phyloP scores from a whole-genome alignment of 2,329 filamentous ascomycete genomes.

The Onygenales sp. region DNA sequence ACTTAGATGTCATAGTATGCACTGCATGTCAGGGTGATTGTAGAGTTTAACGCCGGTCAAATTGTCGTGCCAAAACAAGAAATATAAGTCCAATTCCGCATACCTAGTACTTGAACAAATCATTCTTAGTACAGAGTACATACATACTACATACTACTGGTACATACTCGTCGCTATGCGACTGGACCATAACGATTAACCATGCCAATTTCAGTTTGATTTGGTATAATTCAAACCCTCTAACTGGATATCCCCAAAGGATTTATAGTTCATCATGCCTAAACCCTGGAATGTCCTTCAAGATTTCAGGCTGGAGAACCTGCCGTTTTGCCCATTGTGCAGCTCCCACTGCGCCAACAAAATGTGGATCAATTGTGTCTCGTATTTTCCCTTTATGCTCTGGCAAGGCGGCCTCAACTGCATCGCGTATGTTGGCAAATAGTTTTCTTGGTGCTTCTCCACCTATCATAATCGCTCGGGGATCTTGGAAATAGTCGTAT shows the following conservation, averaged over 20 bases:
- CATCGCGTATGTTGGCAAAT: background rate
- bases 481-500: background rate
- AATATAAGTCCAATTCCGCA: no score
- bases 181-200: no score
- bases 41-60: no score
- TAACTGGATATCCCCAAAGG: background rate
- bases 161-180: no score
- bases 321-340: slow-evolving; percentile 2
- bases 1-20: no score
- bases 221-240: no score
- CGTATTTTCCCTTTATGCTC: background rate
- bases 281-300: background rate
- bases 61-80: no score
- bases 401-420: background rate
- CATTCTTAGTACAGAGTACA: no score
- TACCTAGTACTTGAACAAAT: no score
- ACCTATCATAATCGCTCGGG: slow-evolving; percentile 1
- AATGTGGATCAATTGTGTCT: slow-evolving; percentile 2
- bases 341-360: background rate
- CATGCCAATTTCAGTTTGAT: background rate
- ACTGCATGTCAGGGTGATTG: no score
- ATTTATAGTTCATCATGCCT: background rate
- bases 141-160: no score
- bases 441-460: slow-evolving; percentile 1
- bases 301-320: background rate